These are phyloP conservation scores for Phytopythium vexans DNA, from an alignment of 352 stramenopile genomes.

Conservation along the genomic window DNA sequence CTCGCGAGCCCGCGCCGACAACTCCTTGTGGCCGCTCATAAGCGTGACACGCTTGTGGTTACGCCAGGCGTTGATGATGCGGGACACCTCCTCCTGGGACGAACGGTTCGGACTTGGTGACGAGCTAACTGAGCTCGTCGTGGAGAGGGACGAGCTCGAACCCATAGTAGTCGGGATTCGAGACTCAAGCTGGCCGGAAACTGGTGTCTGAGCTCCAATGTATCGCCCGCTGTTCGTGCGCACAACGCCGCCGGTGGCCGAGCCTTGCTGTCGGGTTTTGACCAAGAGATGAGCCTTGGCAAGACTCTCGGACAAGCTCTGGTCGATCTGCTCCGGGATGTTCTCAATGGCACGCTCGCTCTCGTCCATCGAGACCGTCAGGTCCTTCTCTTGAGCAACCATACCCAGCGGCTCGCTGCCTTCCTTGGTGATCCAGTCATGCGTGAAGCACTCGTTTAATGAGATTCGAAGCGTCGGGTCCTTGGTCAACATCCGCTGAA, in stretches of 20 bases:
- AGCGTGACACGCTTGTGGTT: conserved; percentile 85
- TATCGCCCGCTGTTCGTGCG: conserved; percentile 51
- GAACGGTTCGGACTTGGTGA: conserved; percentile 52
- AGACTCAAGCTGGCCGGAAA: conserved; percentile 39
- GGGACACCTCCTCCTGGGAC: conserved; percentile 68
- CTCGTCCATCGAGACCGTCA: conserved; percentile 82
- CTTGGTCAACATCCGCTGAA: conserved; percentile 91
- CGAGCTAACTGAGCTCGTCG: conserved; percentile 27
- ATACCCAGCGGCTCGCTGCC: conserved; percentile 79
- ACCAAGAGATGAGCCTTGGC: conserved; percentile 74
- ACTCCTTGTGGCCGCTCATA: conserved; percentile 86
- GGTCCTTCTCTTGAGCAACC: conserved; percentile 42
- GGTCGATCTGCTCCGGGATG: conserved; percentile 83
- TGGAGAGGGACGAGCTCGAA: conserved; percentile 27
- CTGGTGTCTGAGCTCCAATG: conserved; percentile 21
- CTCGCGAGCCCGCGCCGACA: conserved; percentile 74
- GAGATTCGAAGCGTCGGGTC: conserved; percentile 78
- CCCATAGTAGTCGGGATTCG: conserved; percentile 32
- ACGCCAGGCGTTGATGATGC: conserved; percentile 81
- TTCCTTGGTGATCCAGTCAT: conserved; percentile 93
- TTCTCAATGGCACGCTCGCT: conserved; percentile 84
- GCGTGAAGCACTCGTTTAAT: conserved; percentile 81
- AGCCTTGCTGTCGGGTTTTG: conserved; percentile 60
- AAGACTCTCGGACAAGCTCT: conserved; percentile 68
- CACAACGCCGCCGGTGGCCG: conserved; percentile 24